Evolutionary conservation across 2,329 filamentous ascomycete species (phyloP), one percentile per base, ranked within the genome.

Genomic region (Neobulgaria alba): DNA sequence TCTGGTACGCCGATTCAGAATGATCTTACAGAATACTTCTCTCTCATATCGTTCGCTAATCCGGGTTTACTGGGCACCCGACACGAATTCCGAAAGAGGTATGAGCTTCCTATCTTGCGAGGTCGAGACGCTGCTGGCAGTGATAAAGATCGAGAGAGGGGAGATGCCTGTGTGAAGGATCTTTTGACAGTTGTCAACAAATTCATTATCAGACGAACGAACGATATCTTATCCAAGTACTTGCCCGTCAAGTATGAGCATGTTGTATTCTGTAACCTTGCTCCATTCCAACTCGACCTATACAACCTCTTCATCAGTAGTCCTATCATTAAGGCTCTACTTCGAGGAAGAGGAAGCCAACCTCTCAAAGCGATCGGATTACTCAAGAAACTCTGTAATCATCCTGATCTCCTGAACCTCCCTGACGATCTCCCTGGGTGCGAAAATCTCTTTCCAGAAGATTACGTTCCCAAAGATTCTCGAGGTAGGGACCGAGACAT

Each of bases 1-100:
- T 96, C 92, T 0, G 92, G 92, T 45, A 98, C 92, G 1, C 92
- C 92, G 0, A 98, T 98, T 43, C 92, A 98, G 57, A 98, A 98
- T 56, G 92, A 98, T 59, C 66, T 98, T n/a, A 93, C 90, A 0
- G 92, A 98, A 59, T 98, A 98, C 62, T 98, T 95, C 56, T 81
- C 92, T 3, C 73, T 98, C 8, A 84, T 96, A 45, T 94, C 90
- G 61, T 98, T 98, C 57, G 92, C 92, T 19, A 98, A 98, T 53
- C 92, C 92, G 0, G 84, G 86, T 52, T 76, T 96, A 29, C 77
- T 98, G 2, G 92, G 92, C 12, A 92, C 85, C 7, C 78, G 89
- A 18, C 75, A 78, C 33, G 92, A 98, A 32, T 98, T 98, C 59
- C 82, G 90, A 51, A 96, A 96, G 61, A 80, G 84, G 33, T 98